Evolutionary conservation across 192 early-diverging fungal genomes (phyloP).

Genomic region (Pilaira anomala): DNA sequence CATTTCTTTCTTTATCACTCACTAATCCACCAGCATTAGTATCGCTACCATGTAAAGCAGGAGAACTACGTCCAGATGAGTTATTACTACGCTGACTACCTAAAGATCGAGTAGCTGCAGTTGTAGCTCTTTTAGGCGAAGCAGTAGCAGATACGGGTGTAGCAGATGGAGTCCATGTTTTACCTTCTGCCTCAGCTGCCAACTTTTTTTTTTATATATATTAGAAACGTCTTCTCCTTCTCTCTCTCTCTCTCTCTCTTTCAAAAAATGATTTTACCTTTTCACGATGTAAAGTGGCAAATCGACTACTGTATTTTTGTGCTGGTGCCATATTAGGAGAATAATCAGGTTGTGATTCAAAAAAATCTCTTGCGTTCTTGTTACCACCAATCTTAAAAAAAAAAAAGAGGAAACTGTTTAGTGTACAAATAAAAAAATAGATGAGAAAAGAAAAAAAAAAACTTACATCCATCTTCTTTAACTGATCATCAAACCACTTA

Average conservation of each 20-base stretch:
- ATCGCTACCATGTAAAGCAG: neutral
- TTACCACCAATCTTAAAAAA: conserved; percentile 76
- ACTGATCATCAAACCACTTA: conserved; percentile 92
- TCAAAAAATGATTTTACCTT: too few relatives aligned
- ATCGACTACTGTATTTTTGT: conserved; percentile 86
- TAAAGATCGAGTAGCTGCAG: conserved; percentile 30
- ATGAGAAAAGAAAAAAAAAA: conserved; percentile 4
- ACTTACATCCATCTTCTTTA: conserved; percentile 84
- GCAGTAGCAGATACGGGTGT: conserved; percentile 17
- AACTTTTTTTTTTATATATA: conserved; percentile 33
- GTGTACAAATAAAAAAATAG: neutral
- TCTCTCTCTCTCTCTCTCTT: too few relatives aligned
- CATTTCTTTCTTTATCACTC: conserved; percentile 65
- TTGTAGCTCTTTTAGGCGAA: conserved; percentile 19
- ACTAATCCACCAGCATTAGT: conserved; percentile 13
- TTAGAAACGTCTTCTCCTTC: too few relatives aligned
- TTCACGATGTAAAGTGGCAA: conserved; percentile 83
- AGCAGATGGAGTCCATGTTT: conserved; percentile 47
- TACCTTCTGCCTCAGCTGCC: conserved; percentile 57
- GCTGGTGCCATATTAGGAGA: conserved; percentile 66
- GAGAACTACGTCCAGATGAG: conserved; percentile 24
- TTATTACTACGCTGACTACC: conserved; percentile 8
- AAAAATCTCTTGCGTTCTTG: conserved; percentile 79
- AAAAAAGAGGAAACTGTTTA: too few relatives aligned
- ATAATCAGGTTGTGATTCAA: conserved; percentile 77